These are phyloP conservation scores for Pichia sp. DNA, from an alignment of 1,139 yeast species.

Conservation along the genomic window DNA sequence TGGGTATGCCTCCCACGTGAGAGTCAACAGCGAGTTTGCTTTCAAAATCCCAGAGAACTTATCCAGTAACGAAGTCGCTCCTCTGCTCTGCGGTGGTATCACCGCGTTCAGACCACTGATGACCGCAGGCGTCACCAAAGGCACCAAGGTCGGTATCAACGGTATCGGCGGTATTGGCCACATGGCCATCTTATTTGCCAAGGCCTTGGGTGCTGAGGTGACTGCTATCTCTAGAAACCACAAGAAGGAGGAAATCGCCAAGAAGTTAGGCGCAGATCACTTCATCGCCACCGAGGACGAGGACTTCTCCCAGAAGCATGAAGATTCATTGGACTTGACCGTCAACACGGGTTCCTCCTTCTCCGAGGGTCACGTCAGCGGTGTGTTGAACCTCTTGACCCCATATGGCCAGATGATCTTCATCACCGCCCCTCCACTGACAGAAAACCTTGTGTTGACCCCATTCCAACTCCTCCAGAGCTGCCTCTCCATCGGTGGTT, in stretches of 20 bases:
- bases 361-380: constrained; percentile 35
- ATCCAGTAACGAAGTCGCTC: constrained; percentile 48
- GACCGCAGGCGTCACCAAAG: constrained; percentile 38
- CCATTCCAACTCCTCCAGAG: constrained; percentile 32
- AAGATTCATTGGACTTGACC: constrained; percentile 44
- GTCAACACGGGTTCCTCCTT: constrained; percentile 47
- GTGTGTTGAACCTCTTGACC: constrained; percentile 36
- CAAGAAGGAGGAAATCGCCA: constrained; percentile 47
- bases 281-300: constrained; percentile 47
- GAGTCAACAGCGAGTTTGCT: constrained; percentile 47
- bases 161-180: constrained; percentile 63
- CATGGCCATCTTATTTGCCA: constrained; percentile 52
- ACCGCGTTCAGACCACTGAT: constrained; percentile 55
- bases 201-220: constrained; percentile 55
- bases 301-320: constrained; percentile 32
- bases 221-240: constrained; percentile 50
- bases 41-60: constrained; percentile 53
- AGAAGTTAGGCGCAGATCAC: constrained; percentile 48
- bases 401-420: constrained; percentile 42
- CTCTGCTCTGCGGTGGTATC: constrained; percentile 63
- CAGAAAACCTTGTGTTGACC: constrained; percentile 29
- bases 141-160: constrained; percentile 46
- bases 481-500: constrained; percentile 36
- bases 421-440: constrained; percentile 44
- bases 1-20: constrained; percentile 56